Conservation (phyloP, 768 basidiomycete genomes). For the Pleurotus eryngii region DNA sequence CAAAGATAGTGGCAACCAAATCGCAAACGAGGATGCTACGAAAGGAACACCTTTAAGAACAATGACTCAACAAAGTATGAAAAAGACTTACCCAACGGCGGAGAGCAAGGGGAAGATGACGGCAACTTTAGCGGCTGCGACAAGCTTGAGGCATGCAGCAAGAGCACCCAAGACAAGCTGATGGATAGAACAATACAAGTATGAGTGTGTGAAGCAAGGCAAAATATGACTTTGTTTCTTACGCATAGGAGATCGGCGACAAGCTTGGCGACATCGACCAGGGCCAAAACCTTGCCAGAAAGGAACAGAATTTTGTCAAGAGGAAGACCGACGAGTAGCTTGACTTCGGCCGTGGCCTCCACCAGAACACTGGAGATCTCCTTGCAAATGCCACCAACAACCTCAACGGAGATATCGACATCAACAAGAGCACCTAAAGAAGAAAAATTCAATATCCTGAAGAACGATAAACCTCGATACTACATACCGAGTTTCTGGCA, state of each 20-base stretch:
- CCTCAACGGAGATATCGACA: slow-evolving; percentile 14
- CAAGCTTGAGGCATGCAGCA: slow-evolving; percentile 8
- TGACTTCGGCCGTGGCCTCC: slow-evolving; percentile 12
- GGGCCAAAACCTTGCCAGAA: slow-evolving; percentile 11
- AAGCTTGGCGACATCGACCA: slow-evolving; percentile 12
- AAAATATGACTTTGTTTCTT: background rate
- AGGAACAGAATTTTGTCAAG: slow-evolving; percentile 10
- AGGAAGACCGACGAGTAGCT: slow-evolving; percentile 14
- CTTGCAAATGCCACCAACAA: slow-evolving; percentile 13
- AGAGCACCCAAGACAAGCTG: slow-evolving; percentile 20
- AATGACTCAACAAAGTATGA: no score
- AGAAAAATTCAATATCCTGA: background rate
- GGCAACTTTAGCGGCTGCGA: slow-evolving; percentile 6
- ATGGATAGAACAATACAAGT: background rate
- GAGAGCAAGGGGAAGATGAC: slow-evolving; percentile 13
- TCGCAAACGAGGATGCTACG: slow-evolving; percentile 7
- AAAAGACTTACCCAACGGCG: slow-evolving; percentile 16
- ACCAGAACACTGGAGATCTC: slow-evolving; percentile 14
- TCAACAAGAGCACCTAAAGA: slow-evolving; percentile 11
- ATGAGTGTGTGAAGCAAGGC: no score
- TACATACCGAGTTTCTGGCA: slow-evolving; percentile 15
- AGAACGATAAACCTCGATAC: background rate
- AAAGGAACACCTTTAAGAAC: no score
- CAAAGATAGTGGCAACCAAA: slow-evolving; percentile 4
- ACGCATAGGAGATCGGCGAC: slow-evolving; percentile 20